A percentile compares a stretch with the other conserved stretches of the same genome.
These are phyloP conservation scores for Malassezia arunalokei DNA, from an alignment of 1,284 basidiomycete genomes.

Conservation along the genomic window DNA sequence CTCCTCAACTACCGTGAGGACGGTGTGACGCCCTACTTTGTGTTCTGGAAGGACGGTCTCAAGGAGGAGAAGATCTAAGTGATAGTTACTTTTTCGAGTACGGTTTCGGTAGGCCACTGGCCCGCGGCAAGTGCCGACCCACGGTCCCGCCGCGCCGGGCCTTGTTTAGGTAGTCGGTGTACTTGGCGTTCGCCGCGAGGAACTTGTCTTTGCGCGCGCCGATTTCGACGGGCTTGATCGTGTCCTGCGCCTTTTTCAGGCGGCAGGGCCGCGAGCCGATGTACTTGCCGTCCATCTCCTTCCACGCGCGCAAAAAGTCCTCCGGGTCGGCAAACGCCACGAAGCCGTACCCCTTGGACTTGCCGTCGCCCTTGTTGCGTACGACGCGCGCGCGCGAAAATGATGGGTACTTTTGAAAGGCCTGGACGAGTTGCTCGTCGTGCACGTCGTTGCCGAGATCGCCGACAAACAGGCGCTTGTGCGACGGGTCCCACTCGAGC, in stretches of 20 bases:
- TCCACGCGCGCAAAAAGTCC: constrained; percentile 96
- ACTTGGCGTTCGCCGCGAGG: constrained; percentile 30
- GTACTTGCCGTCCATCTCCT: constrained; percentile 85
- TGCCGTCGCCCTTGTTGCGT: constrained; percentile 63
- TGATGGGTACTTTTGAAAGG: constrained; percentile 75
- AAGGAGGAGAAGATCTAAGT: constrained; percentile 44
- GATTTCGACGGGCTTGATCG: constrained; percentile 31
- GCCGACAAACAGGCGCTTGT: constrained; percentile 95
- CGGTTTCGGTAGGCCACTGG: constrained; percentile 19
- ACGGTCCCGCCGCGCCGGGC: constrained; percentile 42
- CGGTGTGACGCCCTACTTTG: constrained; percentile 57
- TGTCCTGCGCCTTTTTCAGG: constrained; percentile 40
- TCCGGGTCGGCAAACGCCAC: constrained; percentile 96
- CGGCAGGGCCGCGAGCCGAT: constrained; percentile 40
- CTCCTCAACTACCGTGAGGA: constrained; percentile 51
- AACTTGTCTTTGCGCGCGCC: constrained; percentile 40
- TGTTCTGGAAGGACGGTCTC: constrained; percentile 46
- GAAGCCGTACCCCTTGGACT: constrained; percentile 88
- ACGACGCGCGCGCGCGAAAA: constrained; percentile 92
- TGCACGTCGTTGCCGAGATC: constrained; percentile 97
- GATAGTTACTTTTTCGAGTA: constrained; percentile 19
- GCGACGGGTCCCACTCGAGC: constrained; percentile 93
- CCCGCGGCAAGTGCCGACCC: constrained; percentile 27
- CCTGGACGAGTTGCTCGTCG: constrained; percentile 79
- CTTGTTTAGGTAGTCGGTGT: constrained; percentile 26